Evolutionary conservation across 176 grass and related monocot genomes (phyloP), one percentile per base, ranked within the genome.

Genomic region (Eragrostis nindensis): DNA sequence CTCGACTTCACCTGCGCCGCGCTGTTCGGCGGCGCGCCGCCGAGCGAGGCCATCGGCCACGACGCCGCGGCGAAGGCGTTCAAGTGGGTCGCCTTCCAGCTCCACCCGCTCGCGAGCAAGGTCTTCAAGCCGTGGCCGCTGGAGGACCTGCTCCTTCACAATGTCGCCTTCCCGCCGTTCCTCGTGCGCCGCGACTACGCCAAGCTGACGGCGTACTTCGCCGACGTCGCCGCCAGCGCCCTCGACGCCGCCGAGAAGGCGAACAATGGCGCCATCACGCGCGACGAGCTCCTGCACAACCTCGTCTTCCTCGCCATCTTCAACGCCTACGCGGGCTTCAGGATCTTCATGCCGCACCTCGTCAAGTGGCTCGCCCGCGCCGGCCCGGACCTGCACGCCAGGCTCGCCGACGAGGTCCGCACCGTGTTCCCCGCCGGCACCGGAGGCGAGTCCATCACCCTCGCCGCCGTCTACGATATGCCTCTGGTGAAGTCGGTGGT

Each of bases 221-320:
- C 81, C 15, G 55, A 18, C 7, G 87, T 47, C 22, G 84, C 84
- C 5, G 44, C 81, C 30, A 15, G 7, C 15, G 54, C 86, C 24
- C 76, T 97, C 14, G 80, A 92, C 73, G 86, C 89, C 19, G 90
- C 95, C 41, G 85, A 90, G 79, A 49, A 79, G 57, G 15, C 42
- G n/a, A 0, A 76, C 43, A 4, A 46, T 0, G 84, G 79, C 12
- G 42, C 17, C 40, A 16, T 97, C 65, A 19, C 87, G 8, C 89
- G 87, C 25, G 79, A 94, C 25, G 90, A 92, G 77, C 89, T 90
- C 19, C 75, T 92, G n/a, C 90, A 97, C 82, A 94, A 94, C 85
- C 64, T 97, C n/a, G 16, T 97, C 17, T 97, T 97, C 70, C 36
- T 61, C 40, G 75, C 85, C n/a, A 63, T 91, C 32, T 97, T 97